Evolutionary conservation across 176 grass and related monocot genomes (phyloP), one percentile per base, ranked within the genome.

Genomic region (Oryza meyeriana): DNA sequence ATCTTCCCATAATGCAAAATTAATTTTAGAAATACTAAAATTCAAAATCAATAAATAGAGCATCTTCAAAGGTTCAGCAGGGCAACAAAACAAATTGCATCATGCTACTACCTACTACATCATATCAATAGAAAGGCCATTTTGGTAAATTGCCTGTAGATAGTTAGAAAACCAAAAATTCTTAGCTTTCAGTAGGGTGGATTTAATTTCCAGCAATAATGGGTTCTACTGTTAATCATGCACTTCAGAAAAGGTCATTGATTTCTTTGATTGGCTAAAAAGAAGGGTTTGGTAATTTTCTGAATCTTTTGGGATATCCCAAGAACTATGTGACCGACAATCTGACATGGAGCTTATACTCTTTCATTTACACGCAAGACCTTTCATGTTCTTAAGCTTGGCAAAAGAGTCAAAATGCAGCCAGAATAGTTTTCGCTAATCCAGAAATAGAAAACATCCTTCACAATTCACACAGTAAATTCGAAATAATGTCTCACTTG

Each of bases 401-500:
- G 17, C 26, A 64, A 24, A 25, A 84, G 76, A 85, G 63, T 11
- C 31, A 69, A 69, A 35, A 18, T 50, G 70, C 8, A 74, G 66
- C 44, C 57, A 39, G 45, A 71, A 65, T 36, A 89, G 32, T 63
- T 40, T 86, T 42, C 52, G 20, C 52, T 69, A 76, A 74, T 74
- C 71, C 24, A 89, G 38, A 20, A 38, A 75, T 50, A 83, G 29
- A 33, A 72, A 62, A 62, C 20, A 33, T 35, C 79, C 68, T 73
- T 66, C 69, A 86, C 33, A 70, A 44, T 77, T 44, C 79, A 83
- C 8, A 79, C 11, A 75, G 14, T 32, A 64, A 65, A 26, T 55
- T 20, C 14, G 58, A 67, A 91, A 45, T 13, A 81, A 68, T 57
- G 67, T 84, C 90, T 89, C 83, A 98, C 95, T 94, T 98, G 82